Percentiles rank a stretch among this genome's conserved stretches.
These are phyloP conservation scores for Trichosporon sp. DNA, from an alignment of 1,284 basidiomycete genomes.

Conservation along the genomic window DNA sequence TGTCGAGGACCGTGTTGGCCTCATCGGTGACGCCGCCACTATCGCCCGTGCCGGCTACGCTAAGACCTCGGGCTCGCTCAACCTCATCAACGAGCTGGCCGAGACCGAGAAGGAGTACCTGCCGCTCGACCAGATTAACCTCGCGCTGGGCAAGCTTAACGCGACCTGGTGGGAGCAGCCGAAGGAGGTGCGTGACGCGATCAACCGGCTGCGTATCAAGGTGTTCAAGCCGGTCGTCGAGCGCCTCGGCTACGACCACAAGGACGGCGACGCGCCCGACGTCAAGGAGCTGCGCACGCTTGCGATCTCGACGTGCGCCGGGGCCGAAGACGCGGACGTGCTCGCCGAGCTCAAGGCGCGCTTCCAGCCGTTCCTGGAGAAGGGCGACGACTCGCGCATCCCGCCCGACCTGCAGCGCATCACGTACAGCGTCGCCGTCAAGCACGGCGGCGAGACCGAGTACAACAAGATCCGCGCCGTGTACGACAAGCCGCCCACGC, in stretches of 20 bases:
- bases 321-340: conserved; percentile 62
- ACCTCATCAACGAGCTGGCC: conserved; percentile 63
- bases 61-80: conserved; percentile 70
- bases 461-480: conserved; percentile 70
- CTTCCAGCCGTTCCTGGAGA: conserved; percentile 68
- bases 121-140: conserved; percentile 44
- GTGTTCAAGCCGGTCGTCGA: conserved; percentile 77
- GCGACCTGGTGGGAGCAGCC: conserved; percentile 78
- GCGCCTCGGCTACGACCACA: conserved; percentile 73
- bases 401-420: conserved; percentile 65
- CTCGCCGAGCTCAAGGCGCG: conserved; percentile 67
- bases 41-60: conserved; percentile 75
- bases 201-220: conserved; percentile 64
- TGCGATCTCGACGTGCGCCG: conserved; percentile 66
- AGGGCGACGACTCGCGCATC: conserved; percentile 71
- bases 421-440: conserved; percentile 54
- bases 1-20: conserved; percentile 78
- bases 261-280: conserved; percentile 65
- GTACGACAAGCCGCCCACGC: conserved; percentile 68
- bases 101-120: conserved; percentile 63
- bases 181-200: conserved; percentile 57
- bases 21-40: conserved; percentile 75
- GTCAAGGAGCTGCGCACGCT: conserved; percentile 70
- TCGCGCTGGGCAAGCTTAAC: conserved; percentile 57
- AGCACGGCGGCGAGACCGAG: conserved; percentile 69